These are phyloP conservation scores for Acrocalymma vagum DNA, from an alignment of 2,329 filamentous ascomycete species.

Conservation along the genomic window DNA sequence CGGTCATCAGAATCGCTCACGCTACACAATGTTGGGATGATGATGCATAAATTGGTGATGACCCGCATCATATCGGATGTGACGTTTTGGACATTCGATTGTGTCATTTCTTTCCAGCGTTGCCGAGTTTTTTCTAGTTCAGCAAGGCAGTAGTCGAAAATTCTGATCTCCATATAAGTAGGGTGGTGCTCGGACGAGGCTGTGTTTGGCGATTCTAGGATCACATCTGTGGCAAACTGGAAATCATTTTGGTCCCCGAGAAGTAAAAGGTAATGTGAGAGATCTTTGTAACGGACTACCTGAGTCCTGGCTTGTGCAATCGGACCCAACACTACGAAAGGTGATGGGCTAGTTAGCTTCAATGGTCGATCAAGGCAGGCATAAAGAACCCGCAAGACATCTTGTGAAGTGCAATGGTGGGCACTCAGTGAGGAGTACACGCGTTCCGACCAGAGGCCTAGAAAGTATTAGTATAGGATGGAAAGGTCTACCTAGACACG, in stretches of 20 bases:
- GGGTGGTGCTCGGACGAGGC: slow-evolving; percentile 24
- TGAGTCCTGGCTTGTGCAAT: slow-evolving; percentile 56
- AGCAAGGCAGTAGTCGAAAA: slow-evolving; percentile 56
- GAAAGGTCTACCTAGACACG: slow-evolving; percentile 44
- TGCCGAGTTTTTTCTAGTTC: slow-evolving; percentile 57
- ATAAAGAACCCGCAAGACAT: slow-evolving; percentile 74
- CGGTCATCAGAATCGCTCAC: slow-evolving; percentile 27
- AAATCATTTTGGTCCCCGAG: slow-evolving; percentile 24
- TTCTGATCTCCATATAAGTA: slow-evolving; percentile 30
- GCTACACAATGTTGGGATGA: slow-evolving; percentile 43
- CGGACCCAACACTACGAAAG: slow-evolving; percentile 48
- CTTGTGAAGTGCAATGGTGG: slow-evolving; percentile 68
- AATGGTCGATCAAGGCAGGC: slow-evolving; percentile 69
- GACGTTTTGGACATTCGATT: slow-evolving; percentile 55
- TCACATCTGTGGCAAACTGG: slow-evolving; percentile 8
- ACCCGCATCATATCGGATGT: slow-evolving; percentile 60
- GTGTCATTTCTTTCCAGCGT: slow-evolving; percentile 52
- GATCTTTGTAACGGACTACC: slow-evolving; percentile 47
- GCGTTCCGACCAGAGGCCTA: slow-evolving; percentile 64
- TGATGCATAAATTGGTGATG: slow-evolving; percentile 58
- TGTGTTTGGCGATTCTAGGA: slow-evolving; percentile 9
- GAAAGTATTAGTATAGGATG: slow-evolving; percentile 15
- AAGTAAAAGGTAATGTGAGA: slow-evolving; percentile 61
- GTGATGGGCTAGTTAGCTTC: slow-evolving; percentile 22
- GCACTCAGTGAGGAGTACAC: slow-evolving; percentile 72